Conservation (phyloP, 2,329 filamentous ascomycete species). For the Cytospora paraplurivora region DNA sequence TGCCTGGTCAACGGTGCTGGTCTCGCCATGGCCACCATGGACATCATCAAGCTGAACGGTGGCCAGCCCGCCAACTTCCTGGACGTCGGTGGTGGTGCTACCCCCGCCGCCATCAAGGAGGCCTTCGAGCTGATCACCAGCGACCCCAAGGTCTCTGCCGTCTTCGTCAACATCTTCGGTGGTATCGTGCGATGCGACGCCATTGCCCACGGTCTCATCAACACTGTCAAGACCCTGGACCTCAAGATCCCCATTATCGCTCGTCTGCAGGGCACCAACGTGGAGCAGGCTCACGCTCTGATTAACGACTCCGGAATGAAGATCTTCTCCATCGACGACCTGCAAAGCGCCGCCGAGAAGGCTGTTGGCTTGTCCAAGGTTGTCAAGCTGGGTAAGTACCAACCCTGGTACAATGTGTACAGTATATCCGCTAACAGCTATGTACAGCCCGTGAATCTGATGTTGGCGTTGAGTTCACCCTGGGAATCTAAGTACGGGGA, state of each 20-base stretch:
- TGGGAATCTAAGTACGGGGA: conserved; percentile 73
- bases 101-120: conserved; percentile 92
- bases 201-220: conserved; percentile 94
- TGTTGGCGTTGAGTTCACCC: conserved; percentile 91
- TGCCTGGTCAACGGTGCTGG: conserved; percentile 99
- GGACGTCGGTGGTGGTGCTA: conserved; percentile 96
- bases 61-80: conserved; percentile 97
- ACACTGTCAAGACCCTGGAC: conserved; percentile 92
- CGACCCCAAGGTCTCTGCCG: conserved; percentile 96
- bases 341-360: conserved; percentile 97
- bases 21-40: conserved; percentile 99
- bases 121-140: conserved; percentile 98
- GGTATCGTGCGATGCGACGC: conserved; percentile 98
- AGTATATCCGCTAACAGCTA: conserved; percentile 12
- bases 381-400: conserved; percentile 86
- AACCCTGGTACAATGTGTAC: conserved; percentile 18
- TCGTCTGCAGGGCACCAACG: conserved; percentile 96
- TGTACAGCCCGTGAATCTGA: conserved; percentile 92
- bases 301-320: conserved; percentile 98
- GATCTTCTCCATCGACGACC: conserved; percentile 99
- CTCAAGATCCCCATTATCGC: conserved; percentile 96
- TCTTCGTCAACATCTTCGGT: conserved; percentile 99
- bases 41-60: conserved; percentile 99
- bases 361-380: conserved; percentile 98
- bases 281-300: conserved; percentile 87